Evolutionary conservation across 768 basidiomycete species (phyloP).

Genomic region (Lentinula guzmanii): DNA sequence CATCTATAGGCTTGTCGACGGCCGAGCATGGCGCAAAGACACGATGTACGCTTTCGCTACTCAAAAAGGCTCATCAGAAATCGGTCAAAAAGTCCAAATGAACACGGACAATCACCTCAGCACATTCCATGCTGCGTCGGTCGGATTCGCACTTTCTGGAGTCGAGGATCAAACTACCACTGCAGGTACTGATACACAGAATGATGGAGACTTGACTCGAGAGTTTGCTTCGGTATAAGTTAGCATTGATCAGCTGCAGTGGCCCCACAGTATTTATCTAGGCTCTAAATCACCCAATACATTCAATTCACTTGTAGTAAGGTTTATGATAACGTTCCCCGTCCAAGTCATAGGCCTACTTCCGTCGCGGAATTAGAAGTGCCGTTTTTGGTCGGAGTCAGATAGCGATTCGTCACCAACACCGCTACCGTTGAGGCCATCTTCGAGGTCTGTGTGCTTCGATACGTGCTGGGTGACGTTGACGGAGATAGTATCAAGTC

Average conservation of each 20-base stretch:
- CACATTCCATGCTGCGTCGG: slow-evolving; percentile 5
- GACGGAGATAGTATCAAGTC: neutral
- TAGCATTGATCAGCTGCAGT: too few species aligned
- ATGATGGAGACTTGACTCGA: neutral
- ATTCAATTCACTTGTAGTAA: too few species aligned
- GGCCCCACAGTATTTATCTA: too few species aligned
- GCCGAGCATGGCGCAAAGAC: slow-evolving; percentile 30
- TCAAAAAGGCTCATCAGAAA: neutral
- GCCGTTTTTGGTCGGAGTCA: too few species aligned
- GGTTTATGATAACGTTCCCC: too few species aligned
- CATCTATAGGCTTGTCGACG: slow-evolving; percentile 33
- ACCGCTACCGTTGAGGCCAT: neutral
- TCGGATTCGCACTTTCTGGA: neutral
- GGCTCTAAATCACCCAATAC: too few species aligned
- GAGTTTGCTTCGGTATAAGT: too few species aligned
- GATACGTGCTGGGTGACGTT: neutral
- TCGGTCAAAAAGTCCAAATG: neutral
- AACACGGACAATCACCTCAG: neutral
- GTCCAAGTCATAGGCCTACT: too few species aligned
- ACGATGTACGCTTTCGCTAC: slow-evolving; percentile 12
- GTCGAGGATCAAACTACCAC: neutral
- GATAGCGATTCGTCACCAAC: too few species aligned
- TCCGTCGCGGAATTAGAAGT: too few species aligned
- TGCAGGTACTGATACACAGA: neutral
- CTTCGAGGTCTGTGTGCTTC: neutral